These are phyloP conservation scores for Scopulariopsis brevicaulis DNA, from an alignment of 2,329 filamentous ascomycete genomes.

Conservation along the genomic window DNA sequence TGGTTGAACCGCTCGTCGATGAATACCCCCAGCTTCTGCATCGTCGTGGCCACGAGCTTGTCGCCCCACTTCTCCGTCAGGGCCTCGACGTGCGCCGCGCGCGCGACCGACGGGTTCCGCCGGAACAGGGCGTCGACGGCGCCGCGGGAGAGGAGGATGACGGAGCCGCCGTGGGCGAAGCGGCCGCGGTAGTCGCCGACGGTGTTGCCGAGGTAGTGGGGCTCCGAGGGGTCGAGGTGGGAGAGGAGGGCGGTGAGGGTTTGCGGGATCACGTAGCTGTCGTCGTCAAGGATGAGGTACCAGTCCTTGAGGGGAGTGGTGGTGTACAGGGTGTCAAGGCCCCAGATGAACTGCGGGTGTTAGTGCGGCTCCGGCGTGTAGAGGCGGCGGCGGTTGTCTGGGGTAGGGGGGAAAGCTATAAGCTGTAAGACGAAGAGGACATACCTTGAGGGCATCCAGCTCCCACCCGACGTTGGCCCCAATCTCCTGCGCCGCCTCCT, in stretches of 20 bases:
- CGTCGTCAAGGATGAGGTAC: constrained; percentile 47
- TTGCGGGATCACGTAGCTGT: constrained; percentile 40
- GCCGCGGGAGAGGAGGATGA: constrained; percentile 37
- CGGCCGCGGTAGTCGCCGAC: constrained; percentile 43
- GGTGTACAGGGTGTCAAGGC: constrained; percentile 38
- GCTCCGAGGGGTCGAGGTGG: constrained; percentile 32
- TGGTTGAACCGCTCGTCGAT: constrained; percentile 41
- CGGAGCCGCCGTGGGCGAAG: constrained; percentile 46
- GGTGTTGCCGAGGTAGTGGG: constrained; percentile 43
- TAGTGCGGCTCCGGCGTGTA: background rate
- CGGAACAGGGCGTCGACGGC: constrained; percentile 33
- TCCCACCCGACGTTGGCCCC: constrained; percentile 33
- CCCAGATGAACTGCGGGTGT: constrained; percentile 36
- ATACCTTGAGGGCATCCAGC: constrained; percentile 36
- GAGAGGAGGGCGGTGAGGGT: constrained; percentile 35
- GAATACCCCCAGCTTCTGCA: constrained; percentile 41
- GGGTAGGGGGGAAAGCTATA: background rate
- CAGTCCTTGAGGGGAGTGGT: constrained; percentile 43
- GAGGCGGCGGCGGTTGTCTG: background rate
- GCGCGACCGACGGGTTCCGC: constrained; percentile 26
- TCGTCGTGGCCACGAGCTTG: constrained; percentile 37
- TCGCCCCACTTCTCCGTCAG: constrained; percentile 42
- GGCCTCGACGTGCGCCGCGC: constrained; percentile 31
- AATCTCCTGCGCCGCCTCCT: constrained; percentile 22
- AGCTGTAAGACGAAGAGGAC: background rate